Evolutionary conservation across 2,329 filamentous ascomycete genomes (phyloP), one percentile per base, ranked within the genome.

Genomic region (Pseudogymnoascus sp.): DNA sequence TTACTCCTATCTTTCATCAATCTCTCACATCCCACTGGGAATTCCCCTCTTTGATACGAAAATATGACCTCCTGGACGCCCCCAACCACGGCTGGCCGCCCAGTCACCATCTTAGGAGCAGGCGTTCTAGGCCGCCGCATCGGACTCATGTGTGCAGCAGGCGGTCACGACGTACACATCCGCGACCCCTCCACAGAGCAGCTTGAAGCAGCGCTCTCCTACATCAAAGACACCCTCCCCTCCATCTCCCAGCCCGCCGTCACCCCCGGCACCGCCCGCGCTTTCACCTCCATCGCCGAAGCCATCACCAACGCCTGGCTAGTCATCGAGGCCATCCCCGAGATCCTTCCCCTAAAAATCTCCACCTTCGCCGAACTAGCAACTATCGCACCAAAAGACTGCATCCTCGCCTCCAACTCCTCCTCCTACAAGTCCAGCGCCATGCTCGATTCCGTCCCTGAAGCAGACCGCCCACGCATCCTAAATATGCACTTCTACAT

Each of bases 321-420:
- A 15, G 70, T 74, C 4, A 69, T 76, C 27, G 74, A 76, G 67
- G 74, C 77, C 61, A 72, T 80, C 6, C 78, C 78, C 0, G 78
- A 80, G 64, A 70, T 71, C 27, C 66, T 80, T 6, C 42, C 68
- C 0, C 66, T 79, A n/a, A 80, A 80, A 64, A 73, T 69, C 51
- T 66, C 70, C 2, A 68, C 78, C 4, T 73, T 80, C 25, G 44
- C 63, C 0, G 66, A 79, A 21, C 68, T 80, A 2, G 78, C 79
- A 64, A 62, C 69, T 1, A 55, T 75, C 1, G 72, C 77, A 0
- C 66, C 69, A 0, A 62, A 68, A 0, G 70, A 74, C 0, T 74
- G 74, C 0, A 75, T 79, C 5, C 74, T 80, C 48, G 78, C 76
- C 0, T 78, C 77, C 0, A 80, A 80, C 60, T 80, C 78, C 0